phyloP scores from a whole-genome alignment of 257 asterid species.

The Solanum sejunctum region DNA sequence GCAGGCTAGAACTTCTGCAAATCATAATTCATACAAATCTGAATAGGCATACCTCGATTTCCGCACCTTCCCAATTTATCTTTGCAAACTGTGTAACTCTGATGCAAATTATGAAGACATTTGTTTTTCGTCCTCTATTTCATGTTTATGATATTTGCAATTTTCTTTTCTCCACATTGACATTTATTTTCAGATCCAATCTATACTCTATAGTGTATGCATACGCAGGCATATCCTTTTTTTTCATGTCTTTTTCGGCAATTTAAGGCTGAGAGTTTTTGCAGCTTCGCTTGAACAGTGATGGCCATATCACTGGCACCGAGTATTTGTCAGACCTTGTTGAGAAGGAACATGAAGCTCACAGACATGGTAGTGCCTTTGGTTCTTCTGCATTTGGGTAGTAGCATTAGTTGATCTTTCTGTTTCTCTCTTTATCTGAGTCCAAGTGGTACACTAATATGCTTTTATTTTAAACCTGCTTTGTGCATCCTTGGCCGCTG shows the following conservation, averaged over 20 bases:
- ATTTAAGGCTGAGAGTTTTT: conserved; percentile 8
- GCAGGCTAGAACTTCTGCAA: neutral
- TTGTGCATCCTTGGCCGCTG: neutral
- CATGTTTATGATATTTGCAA: neutral
- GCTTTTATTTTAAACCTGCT: neutral
- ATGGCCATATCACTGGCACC: conserved; percentile 75
- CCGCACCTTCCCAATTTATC: neutral
- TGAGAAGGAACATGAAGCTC: conserved; percentile 70
- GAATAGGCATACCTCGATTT: neutral
- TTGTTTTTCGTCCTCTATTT: neutral
- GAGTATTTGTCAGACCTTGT: conserved; percentile 91
- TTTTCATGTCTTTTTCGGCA: neutral
- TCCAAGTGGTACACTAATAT: neutral
- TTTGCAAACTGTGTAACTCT: neutral
- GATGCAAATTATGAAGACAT: neutral
- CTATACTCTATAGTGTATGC: neutral
- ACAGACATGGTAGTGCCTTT: conserved; percentile 64
- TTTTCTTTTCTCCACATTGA: neutral
- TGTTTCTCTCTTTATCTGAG: neutral
- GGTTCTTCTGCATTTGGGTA: neutral
- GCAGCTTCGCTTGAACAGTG: conserved; percentile 80
- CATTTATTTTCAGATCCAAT: neutral
- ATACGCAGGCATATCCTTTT: neutral
- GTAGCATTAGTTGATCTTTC: neutral
- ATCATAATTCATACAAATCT: neutral